phyloP scores from a whole-genome alignment of 1,139 yeast genomes.

The Candida sanyaensis region DNA sequence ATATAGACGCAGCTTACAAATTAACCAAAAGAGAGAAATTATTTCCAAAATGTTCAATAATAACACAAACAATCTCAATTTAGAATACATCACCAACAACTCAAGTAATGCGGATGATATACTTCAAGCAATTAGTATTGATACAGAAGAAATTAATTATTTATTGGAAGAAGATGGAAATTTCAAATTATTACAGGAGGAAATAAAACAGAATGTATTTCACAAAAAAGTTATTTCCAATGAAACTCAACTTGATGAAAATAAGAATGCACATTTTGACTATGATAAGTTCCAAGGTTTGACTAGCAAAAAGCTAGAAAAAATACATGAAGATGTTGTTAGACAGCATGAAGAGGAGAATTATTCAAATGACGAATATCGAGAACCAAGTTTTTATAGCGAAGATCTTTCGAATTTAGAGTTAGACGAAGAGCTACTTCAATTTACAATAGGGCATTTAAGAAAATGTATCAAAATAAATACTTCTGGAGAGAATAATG shows the following conservation, averaged over 20 bases:
- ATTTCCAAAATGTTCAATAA: slow-evolving; percentile 42
- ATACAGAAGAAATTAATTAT: slow-evolving; percentile 39
- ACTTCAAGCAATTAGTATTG: slow-evolving; percentile 32
- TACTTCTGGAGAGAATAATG: background rate
- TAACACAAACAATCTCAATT: slow-evolving; percentile 38
- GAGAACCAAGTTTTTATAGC: slow-evolving; percentile 12
- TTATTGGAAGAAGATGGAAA: slow-evolving; percentile 39
- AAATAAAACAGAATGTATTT: slow-evolving; percentile 16
- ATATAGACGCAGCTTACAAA: slow-evolving; percentile 43
- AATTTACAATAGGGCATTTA: slow-evolving; percentile 30
- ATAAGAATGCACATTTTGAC: slow-evolving; percentile 17
- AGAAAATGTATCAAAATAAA: slow-evolving; percentile 31
- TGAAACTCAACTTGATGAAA: slow-evolving; percentile 2
- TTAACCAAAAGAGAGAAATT: slow-evolving; percentile 43
- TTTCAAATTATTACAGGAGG: slow-evolving; percentile 29
- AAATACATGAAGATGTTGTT: slow-evolving; percentile 22
- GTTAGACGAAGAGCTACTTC: slow-evolving; percentile 27
- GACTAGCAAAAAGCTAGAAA: slow-evolving; percentile 24
- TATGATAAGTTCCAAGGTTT: slow-evolving; percentile 29
- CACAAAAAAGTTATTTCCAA: slow-evolving; percentile 6
- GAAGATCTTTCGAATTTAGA: slow-evolving; percentile 9
- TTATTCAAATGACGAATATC: slow-evolving; percentile 16
- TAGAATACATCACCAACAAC: slow-evolving; percentile 45
- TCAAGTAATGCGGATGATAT: slow-evolving; percentile 19
- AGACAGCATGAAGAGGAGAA: slow-evolving; percentile 13